A percentile compares a stretch with the other conserved stretches of the same genome.
These are phyloP conservation scores for Leishmania major DNA, from an alignment of 208 protist genomes.

Conservation along the genomic window DNA sequence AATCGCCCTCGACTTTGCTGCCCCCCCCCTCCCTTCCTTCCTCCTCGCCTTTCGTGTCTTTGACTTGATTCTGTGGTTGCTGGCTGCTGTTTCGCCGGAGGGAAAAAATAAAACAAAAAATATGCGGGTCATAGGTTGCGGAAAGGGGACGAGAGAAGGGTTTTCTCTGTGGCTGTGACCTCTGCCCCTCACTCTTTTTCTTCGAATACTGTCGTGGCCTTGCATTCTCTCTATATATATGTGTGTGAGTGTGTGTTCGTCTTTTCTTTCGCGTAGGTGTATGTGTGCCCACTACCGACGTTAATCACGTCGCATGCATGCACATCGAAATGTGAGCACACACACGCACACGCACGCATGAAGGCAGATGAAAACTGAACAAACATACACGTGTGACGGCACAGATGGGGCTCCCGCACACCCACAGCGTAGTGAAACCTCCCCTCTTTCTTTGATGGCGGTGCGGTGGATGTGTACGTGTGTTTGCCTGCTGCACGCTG, in stretches of 20 bases:
- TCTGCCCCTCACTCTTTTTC: not conserved
- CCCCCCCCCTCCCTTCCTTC: not conserved
- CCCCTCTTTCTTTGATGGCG: not conserved
- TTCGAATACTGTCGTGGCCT: not conserved
- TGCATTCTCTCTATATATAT: not conserved
- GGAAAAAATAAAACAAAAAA: too few species aligned
- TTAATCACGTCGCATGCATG: not conserved
- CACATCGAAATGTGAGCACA: not conserved
- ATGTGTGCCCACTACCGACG: not conserved
- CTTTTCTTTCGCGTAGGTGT: not conserved
- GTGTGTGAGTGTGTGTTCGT: not conserved
- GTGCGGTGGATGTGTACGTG: not conserved
- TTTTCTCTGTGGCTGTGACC: not conserved
- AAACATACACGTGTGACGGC: not conserved
- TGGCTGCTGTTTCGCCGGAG: too few species aligned
- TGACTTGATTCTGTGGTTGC: constrained; percentile 24
- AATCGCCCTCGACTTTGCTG: not conserved
- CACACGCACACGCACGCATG: not conserved
- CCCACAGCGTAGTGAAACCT: not conserved
- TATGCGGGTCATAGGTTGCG: too few species aligned
- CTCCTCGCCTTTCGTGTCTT: not conserved
- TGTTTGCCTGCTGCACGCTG: not conserved
- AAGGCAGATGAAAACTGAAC: not conserved
- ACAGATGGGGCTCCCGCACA: not conserved
- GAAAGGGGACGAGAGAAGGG: too few species aligned